These are phyloP conservation scores for Globisporangium yorkense DNA, from an alignment of 352 stramenopile genomes.

Conservation along the genomic window DNA sequence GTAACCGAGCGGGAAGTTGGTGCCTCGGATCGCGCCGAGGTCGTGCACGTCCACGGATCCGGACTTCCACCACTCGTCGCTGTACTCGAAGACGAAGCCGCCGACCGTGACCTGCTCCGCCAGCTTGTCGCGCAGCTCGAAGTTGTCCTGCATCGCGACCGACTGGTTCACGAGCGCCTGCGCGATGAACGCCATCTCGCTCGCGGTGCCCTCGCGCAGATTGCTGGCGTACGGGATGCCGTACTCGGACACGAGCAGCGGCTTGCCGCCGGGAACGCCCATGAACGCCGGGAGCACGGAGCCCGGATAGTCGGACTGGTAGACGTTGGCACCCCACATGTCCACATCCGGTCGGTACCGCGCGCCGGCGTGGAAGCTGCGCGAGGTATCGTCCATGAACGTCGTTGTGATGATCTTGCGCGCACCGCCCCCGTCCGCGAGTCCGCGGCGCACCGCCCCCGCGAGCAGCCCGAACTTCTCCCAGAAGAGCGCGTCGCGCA, in stretches of 20 bases:
- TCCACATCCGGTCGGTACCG: conserved; percentile 47
- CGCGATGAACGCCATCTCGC: conserved; percentile 38
- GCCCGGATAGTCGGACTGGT: conserved; percentile 55
- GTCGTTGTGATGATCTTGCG: conserved; percentile 79
- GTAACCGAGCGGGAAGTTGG: conserved; percentile 53
- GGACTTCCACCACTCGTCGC: conserved; percentile 73
- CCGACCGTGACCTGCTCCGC: conserved; percentile 48
- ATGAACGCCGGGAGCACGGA: conserved; percentile 50
- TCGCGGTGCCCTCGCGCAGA: conserved; percentile 25
- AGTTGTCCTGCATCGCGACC: conserved; percentile 53
- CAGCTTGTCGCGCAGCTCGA: conserved; percentile 32
- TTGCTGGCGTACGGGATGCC: conserved; percentile 54
- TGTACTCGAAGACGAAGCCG: conserved; percentile 76
- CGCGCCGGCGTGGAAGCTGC: conserved; percentile 40
- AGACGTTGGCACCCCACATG: conserved; percentile 68
- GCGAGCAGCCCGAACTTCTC: conserved; percentile 52
- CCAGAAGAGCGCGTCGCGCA: conserved; percentile 51
- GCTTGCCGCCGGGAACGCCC: conserved; percentile 31
- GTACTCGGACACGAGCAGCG: conserved; percentile 59
- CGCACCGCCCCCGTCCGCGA: conserved; percentile 35
- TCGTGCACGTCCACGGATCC: conserved; percentile 48
- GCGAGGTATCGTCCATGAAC: conserved; percentile 57
- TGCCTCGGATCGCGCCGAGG: conserved; percentile 29
- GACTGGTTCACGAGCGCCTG: conserved; percentile 39
- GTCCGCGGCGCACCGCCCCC: conserved; percentile 36